Evolutionary conservation across 441 rosid genomes (phyloP).

Genomic region (Metrosideros polymorpha): DNA sequence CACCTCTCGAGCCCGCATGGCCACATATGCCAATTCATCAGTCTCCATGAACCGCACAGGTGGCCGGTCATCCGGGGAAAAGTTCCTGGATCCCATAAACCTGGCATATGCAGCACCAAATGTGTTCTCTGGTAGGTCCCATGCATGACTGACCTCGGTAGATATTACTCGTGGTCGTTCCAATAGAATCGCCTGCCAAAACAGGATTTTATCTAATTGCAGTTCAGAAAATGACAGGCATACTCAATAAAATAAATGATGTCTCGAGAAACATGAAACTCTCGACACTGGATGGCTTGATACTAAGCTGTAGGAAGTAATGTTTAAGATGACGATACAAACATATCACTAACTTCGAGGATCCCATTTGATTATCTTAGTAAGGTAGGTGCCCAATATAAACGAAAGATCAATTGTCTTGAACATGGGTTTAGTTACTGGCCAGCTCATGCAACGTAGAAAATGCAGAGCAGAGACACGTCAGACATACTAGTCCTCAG

Average conservation of each 20-base stretch:
- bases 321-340: not conserved
- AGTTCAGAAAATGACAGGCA: not conserved
- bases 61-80: slow-evolving; percentile 85
- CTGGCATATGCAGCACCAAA: slow-evolving; percentile 91
- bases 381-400: not conserved
- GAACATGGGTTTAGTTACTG: not conserved
- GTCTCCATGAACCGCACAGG: slow-evolving; percentile 90
- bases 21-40: slow-evolving; percentile 74
- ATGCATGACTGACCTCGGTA: slow-evolving; percentile 56
- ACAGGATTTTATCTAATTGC: not conserved
- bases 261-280: not conserved
- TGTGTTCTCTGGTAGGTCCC: slow-evolving; percentile 81
- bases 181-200: slow-evolving; percentile 50
- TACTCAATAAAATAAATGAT: not conserved
- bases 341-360: not conserved
- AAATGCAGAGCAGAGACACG: not conserved
- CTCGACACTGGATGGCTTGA: not conserved
- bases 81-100: slow-evolving; percentile 91
- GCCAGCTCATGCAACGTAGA: not conserved
- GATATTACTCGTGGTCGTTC: slow-evolving; percentile 76
- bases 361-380: not conserved
- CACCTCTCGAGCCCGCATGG: slow-evolving; percentile 83
- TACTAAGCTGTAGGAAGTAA: not conserved
- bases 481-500: not conserved
- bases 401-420: not conserved